Percentiles rank a stretch among this genome's conserved stretches.
Evolutionary conservation across 495 filamentous ascomycete genomes (phyloP).

Genomic region (Daldinia decipiens): DNA sequence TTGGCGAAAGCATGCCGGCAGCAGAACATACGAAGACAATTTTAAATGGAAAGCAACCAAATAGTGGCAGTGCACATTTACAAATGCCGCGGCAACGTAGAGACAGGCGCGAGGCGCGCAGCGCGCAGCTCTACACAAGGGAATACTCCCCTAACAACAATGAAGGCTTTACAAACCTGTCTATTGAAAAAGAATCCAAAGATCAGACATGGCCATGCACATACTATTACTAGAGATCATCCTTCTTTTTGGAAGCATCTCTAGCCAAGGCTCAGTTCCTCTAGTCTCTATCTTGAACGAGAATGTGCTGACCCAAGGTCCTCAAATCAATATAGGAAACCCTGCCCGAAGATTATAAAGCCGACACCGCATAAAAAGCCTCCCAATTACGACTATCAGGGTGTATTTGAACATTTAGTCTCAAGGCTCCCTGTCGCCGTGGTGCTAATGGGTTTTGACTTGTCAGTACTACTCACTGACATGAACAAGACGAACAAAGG

Average conservation of each 20-base stretch:
- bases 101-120: too few relatives aligned
- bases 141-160: neutral
- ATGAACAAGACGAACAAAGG: neutral
- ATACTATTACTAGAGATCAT: neutral
- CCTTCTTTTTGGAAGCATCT: neutral
- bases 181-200: neutral
- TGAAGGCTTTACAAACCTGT: neutral
- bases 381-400: neutral
- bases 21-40: too few relatives aligned
- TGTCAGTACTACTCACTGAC: neutral
- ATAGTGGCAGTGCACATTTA: too few relatives aligned
- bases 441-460: neutral
- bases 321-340: neutral
- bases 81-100: too few relatives aligned
- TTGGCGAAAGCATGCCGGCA: too few relatives aligned
- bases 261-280: neutral
- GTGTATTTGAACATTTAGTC: neutral
- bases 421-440: neutral
- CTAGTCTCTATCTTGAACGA: neutral
- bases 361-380: neutral
- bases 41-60: too few relatives aligned
- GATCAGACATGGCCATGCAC: too few relatives aligned
- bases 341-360: neutral
- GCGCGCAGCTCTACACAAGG: too few relatives aligned
- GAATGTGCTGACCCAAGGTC: conserved; percentile 2